phyloP scores from a whole-genome alignment of 2,329 filamentous ascomycete species.

The Claviceps purpurea region DNA sequence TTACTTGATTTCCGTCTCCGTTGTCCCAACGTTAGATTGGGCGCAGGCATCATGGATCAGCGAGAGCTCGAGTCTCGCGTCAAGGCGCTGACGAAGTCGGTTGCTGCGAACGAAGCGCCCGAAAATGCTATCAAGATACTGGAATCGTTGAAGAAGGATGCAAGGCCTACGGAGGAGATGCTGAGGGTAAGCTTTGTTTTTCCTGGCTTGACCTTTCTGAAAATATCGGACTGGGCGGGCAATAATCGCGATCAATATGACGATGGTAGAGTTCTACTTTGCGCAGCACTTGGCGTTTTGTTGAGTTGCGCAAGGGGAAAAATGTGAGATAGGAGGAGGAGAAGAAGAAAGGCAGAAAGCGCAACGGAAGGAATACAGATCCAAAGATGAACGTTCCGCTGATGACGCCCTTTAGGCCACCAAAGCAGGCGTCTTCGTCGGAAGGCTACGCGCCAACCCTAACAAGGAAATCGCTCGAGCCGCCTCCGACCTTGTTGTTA shows the following conservation, averaged over 20 bases:
- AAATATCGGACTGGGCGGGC: too few species aligned
- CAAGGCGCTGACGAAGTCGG: conserved; percentile 68
- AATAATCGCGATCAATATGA: too few species aligned
- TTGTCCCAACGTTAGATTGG: background rate
- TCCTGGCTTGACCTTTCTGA: too few species aligned
- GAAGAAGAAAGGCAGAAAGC: background rate
- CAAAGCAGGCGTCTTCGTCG: conserved; percentile 81
- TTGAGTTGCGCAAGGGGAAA: too few species aligned
- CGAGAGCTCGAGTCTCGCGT: conserved; percentile 69
- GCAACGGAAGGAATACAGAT: too few species aligned
- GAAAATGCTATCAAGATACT: conserved; percentile 61
- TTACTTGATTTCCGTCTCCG: background rate
- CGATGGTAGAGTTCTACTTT: too few species aligned
- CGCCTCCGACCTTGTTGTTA: conserved; percentile 71
- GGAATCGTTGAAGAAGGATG: conserved; percentile 64
- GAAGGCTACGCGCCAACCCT: conserved; percentile 61
- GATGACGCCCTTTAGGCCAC: conserved; percentile 42
- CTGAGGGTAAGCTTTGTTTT: conserved; percentile 49
- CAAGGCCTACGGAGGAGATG: conserved; percentile 77
- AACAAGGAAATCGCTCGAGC: conserved; percentile 70
- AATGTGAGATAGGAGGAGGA: background rate
- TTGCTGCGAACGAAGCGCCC: conserved; percentile 59
- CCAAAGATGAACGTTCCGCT: background rate
- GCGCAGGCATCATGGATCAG: conserved; percentile 48
- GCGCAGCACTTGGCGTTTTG: too few species aligned